Base-by-base conservation (phyloP, 176 grass and related monocot species). In the Themeda triandra region DNA sequence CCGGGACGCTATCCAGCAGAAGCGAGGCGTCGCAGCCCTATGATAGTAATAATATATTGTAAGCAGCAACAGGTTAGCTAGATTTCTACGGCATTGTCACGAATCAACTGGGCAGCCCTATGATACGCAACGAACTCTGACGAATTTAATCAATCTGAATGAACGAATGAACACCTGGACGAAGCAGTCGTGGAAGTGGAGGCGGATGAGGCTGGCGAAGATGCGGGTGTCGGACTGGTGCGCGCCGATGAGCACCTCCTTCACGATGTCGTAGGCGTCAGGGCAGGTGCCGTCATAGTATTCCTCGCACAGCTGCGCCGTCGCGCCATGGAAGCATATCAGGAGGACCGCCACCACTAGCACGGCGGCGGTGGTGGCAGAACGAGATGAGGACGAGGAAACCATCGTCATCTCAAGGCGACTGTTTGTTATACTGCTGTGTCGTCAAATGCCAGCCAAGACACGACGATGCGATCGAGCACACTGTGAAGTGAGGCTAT, bases 1-100 rank as follows among this genome's bases (percentile, higher is more conserved):
- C 81, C 2, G 73, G 73, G 44, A 83, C 87, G 82, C 71, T 69
- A 82, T 94, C 82, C 35, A 97, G 84, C 78, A 97, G 80, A 14
- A 97, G 69, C 30, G 95, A 97, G 2, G 35, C 95, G 29, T 97
- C 95, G 64, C 95, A 97, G 37, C 95, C 95, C 92, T 49, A 12
- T 42, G 0, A 13, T 14, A 2, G 10, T 42, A 41, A 2, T 41
- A 10, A 10, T 42, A 42, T 3, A 42, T 42, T 42, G 41, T 42
- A 42, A 42, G 41, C 10, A 42, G 13, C 41, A 42, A 42, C 41
- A 42, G 41, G 41, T 42, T 42, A 42, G 11, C 41, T 42, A 42
- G 41, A 3, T 42, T 13, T 13, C 2, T 42, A 42, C 41, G 41
- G n/a, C n/a, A n/a, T 42, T 13, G 41, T 42, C 41, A 42, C 41